A percentile compares a stretch with the other conserved stretches of the same genome.
These are phyloP conservation scores for Lentinula guzmanii DNA, from an alignment of 768 basidiomycete species.

Conservation along the genomic window DNA sequence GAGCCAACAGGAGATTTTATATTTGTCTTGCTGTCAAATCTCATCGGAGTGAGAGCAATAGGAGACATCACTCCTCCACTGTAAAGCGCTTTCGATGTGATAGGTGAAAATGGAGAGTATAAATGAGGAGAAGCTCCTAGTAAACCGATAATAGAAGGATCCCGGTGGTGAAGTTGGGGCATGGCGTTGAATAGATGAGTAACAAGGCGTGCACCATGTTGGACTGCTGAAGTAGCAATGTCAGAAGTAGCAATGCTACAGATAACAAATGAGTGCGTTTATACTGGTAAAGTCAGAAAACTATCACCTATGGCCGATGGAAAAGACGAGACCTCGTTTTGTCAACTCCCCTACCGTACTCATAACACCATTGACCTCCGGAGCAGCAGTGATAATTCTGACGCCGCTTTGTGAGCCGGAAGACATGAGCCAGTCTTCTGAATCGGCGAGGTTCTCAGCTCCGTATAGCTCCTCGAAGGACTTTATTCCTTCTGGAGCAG, in stretches of 20 bases:
- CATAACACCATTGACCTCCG: conserved; percentile 83
- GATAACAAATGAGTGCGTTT: neutral
- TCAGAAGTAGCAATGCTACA: conserved; percentile 68
- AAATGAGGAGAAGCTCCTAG: conserved; percentile 71
- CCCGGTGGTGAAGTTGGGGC: conserved; percentile 85
- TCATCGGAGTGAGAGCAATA: conserved; percentile 7
- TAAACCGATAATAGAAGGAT: conserved; percentile 87
- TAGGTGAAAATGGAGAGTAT: conserved; percentile 32
- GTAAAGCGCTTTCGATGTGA: conserved; percentile 15
- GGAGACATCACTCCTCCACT: neutral
- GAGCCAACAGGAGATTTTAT: conserved; percentile 24
- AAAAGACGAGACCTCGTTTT: conserved; percentile 67
- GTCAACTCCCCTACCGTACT: conserved; percentile 53
- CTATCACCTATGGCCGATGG: conserved; percentile 82
- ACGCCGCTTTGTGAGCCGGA: conserved; percentile 48
- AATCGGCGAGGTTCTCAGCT: conserved; percentile 50
- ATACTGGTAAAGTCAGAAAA: neutral
- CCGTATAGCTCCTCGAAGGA: conserved; percentile 77
- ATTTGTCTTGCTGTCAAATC: neutral
- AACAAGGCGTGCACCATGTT: conserved; percentile 74
- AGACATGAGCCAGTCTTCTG: conserved; percentile 64
- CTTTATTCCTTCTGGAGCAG: conserved; percentile 56
- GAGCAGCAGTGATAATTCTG: conserved; percentile 81
- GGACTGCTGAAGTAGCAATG: conserved; percentile 64
- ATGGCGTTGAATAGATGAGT: conserved; percentile 94